Conservation (phyloP, 257 asterid genomes). For the Fraxinus pennsylvanica region DNA sequence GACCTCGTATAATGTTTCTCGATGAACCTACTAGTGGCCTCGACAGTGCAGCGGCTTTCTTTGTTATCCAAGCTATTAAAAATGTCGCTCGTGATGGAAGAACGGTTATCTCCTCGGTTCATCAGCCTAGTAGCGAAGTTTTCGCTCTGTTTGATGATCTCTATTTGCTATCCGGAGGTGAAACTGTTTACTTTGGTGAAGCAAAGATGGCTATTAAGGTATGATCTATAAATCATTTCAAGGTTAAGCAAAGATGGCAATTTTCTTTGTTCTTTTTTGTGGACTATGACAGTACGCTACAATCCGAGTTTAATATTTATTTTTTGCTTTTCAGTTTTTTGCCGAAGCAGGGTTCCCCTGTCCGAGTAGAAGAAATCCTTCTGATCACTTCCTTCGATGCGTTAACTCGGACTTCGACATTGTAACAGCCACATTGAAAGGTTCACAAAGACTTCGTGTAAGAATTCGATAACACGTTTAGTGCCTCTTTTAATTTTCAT, state of each 20-base stretch:
- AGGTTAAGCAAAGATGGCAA: too few species aligned
- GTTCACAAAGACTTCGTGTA: conserved; percentile 80
- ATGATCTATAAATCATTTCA: background rate
- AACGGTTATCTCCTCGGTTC: conserved; percentile 87
- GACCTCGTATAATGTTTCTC: conserved; percentile 81
- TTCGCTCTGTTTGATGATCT: conserved; percentile 91
- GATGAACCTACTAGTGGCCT: conserved; percentile 98
- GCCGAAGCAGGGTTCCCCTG: conserved; percentile 98
- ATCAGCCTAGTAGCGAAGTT: conserved; percentile 97
- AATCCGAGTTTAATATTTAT: background rate
- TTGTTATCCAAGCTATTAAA: conserved; percentile 80
- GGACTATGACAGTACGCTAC: background rate
- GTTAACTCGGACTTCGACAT: conserved; percentile 83
- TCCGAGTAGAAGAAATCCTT: conserved; percentile 91
- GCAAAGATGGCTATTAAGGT: conserved; percentile 82
- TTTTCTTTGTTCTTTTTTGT: background rate
- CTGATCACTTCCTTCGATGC: conserved; percentile 93
- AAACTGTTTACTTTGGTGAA: conserved; percentile 80
- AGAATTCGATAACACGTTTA: conserved; percentile 25
- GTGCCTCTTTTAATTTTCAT: background rate
- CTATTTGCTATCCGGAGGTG: conserved; percentile 81
- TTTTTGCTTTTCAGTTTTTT: conserved; percentile 57
- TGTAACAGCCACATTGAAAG: conserved; percentile 78
- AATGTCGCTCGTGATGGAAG: conserved; percentile 89
- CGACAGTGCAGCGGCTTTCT: conserved; percentile 94